Evolutionary conservation across 2,329 filamentous ascomycete genomes (phyloP), one percentile per base, ranked within the genome.

Genomic region (Bertia moriformis): DNA sequence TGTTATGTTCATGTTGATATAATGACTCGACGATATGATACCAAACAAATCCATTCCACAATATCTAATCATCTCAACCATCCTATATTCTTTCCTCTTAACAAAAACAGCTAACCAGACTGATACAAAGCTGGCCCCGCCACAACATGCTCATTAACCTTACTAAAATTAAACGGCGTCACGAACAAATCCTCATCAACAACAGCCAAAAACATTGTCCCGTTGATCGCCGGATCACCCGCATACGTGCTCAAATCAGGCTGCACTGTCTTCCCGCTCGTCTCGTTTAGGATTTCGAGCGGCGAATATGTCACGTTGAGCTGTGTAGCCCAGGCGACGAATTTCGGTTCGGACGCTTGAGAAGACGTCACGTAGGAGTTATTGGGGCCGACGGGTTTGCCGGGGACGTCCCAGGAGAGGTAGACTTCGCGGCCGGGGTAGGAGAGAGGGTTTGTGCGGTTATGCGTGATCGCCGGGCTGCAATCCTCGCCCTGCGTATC

Each of bases 191-290:
- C 69, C 0, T 56, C 53, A 48, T 89, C 83, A 0, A 83, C 89
- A 10, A 93, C 52, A 0, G 76, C 80, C 37, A 93, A 61, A 52
- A 89, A 91, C 58, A 87, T 81, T 3, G 85, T 91, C 0, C 73
- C 80, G 46, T 91, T 91, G 38, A 83, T 65, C 1, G 73, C 71
- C 1, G 78, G 78, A 40, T 87, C 78, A 1, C 74, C 72, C 42
- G 69, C 63, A 51, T 69, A 91, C 0, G 82, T 79, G 27, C 71
- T 69, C 4, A 70, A 63, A 46, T 80, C 71, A 1, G 84, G 85
- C 63, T 93, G 83, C 44, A 78, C 72, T 0, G 83, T 85, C 52
- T 65, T 79, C 0, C 78, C 82, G 2, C 61, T 61, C 40, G 69
- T 69, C 3, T 63, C 57, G 1, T 49, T 42, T 29, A n/a, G 10